Evolutionary conservation across 345 rosid species (phyloP).

Genomic region (Syzygium aqueum): DNA sequence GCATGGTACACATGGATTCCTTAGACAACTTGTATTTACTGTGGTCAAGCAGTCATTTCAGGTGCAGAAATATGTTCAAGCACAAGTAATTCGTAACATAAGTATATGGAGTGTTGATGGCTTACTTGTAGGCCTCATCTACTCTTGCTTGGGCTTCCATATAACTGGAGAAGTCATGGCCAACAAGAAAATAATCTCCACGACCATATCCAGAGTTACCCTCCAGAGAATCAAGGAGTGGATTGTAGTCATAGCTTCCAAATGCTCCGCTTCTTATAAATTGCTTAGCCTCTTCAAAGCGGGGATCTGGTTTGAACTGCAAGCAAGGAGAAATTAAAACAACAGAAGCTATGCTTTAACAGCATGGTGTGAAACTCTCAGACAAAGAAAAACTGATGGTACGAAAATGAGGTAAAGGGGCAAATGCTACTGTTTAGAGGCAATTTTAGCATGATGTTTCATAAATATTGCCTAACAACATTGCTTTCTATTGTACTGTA

Average conservation of each 20-base stretch:
- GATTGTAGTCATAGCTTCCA: conserved; percentile 82
- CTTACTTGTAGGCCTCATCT: conserved; percentile 90
- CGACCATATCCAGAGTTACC: conserved; percentile 92
- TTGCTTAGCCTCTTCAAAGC: conserved; percentile 91
- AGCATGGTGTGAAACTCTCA: background rate
- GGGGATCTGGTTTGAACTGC: conserved; percentile 93
- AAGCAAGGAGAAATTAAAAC: background rate
- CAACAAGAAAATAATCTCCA: conserved; percentile 93
- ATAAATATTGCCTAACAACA: background rate
- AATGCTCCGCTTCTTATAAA: conserved; percentile 82
- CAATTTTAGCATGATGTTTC: background rate
- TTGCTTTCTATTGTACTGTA: background rate
- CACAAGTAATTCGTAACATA: background rate
- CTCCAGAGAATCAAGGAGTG: conserved; percentile 87
- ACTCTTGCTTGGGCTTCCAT: conserved; percentile 80
- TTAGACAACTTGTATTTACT: background rate
- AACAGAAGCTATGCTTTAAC: background rate
- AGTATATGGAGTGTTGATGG: background rate
- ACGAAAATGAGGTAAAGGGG: background rate
- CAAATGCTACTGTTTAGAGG: background rate
- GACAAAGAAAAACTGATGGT: background rate
- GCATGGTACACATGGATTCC: background rate
- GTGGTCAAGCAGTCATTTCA: background rate
- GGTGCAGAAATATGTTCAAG: background rate
- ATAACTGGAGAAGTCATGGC: conserved; percentile 79